Percentiles rank a stretch among this genome's conserved stretches.
Conservation (phyloP, 805 yeast species). For the Metschnikowia rubicola region DNA sequence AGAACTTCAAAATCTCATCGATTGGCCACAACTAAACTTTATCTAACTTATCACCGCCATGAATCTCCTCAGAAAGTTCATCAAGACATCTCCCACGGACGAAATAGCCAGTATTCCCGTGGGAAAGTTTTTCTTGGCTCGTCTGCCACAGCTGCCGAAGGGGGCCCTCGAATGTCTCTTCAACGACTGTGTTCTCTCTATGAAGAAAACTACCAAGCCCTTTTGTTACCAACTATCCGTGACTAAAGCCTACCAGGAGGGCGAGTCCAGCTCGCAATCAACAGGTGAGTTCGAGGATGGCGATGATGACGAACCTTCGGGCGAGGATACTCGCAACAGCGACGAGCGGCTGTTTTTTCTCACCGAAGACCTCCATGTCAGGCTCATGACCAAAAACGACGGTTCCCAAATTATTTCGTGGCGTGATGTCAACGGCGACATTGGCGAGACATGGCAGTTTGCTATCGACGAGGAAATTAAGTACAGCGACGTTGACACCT, state of each 20-base stretch:
- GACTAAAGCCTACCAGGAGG: conserved; percentile 65
- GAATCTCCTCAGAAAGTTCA: conserved; percentile 70
- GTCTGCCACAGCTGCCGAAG: conserved; percentile 80
- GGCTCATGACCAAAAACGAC: conserved; percentile 48
- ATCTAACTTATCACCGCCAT: conserved; percentile 29
- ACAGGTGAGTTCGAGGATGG: conserved; percentile 48
- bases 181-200: conserved; percentile 72
- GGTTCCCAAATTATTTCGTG: conserved; percentile 66
- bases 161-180: conserved; percentile 81
- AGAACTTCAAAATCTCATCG: no score
- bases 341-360: conserved; percentile 76
- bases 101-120: conserved; percentile 68
- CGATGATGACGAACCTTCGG: conserved; percentile 32
- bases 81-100: conserved; percentile 54
- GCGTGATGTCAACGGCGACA: conserved; percentile 83
- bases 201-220: conserved; percentile 64
- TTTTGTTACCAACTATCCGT: conserved; percentile 69
- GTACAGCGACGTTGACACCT: conserved; percentile 54
- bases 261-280: conserved; percentile 49
- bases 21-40: no score
- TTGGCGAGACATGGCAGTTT: conserved; percentile 81
- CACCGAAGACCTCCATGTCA: conserved; percentile 55
- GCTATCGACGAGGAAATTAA: conserved; percentile 61
- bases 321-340: conserved; percentile 23
- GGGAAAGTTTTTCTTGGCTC: conserved; percentile 71